A percentile compares a stretch with the other conserved stretches of the same genome.
Conservation (phyloP, 2,329 filamentous ascomycete genomes). For the Ophiostoma angusticollis region DNA sequence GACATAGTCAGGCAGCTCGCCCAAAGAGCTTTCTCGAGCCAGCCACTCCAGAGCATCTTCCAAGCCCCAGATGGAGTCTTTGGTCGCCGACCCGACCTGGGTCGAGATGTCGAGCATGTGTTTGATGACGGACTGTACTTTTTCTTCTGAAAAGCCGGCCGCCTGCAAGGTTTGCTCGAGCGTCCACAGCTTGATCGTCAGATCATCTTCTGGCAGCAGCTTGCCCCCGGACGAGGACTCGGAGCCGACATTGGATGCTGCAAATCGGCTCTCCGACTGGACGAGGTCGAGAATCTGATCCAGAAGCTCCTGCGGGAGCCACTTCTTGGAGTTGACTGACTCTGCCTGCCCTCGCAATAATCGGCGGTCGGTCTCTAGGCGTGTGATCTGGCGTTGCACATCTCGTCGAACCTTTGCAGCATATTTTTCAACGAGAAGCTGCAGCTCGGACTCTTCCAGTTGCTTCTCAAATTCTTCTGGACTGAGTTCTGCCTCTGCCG, state of each 20-base stretch:
- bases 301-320: conserved; percentile 69
- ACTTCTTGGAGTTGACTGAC: conserved; percentile 57
- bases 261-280: conserved; percentile 49
- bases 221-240: conserved; percentile 35
- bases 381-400: conserved; percentile 59
- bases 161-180: conserved; percentile 59
- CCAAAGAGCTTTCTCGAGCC: conserved; percentile 57
- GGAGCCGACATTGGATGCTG: conserved; percentile 34
- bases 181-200: conserved; percentile 72
- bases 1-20: conserved; percentile 63
- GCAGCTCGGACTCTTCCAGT: conserved; percentile 80
- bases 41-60: conserved; percentile 86
- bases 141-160: conserved; percentile 53
- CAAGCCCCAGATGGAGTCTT: conserved; percentile 68
- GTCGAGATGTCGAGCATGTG: conserved; percentile 55
- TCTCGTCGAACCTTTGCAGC: conserved; percentile 69
- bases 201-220: conserved; percentile 59
- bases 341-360: conserved; percentile 70
- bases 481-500: conserved; percentile 40
- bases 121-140: conserved; percentile 50
- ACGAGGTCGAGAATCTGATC: conserved; percentile 65
- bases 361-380: conserved; percentile 74
- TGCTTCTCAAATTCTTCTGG: conserved; percentile 85
- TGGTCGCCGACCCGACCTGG: conserved; percentile 41
- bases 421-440: conserved; percentile 75